A percentile compares a stretch with the other conserved stretches of the same genome.
Evolutionary conservation across 1,284 basidiomycete genomes (phyloP).

Genomic region (Grifola frondosa): DNA sequence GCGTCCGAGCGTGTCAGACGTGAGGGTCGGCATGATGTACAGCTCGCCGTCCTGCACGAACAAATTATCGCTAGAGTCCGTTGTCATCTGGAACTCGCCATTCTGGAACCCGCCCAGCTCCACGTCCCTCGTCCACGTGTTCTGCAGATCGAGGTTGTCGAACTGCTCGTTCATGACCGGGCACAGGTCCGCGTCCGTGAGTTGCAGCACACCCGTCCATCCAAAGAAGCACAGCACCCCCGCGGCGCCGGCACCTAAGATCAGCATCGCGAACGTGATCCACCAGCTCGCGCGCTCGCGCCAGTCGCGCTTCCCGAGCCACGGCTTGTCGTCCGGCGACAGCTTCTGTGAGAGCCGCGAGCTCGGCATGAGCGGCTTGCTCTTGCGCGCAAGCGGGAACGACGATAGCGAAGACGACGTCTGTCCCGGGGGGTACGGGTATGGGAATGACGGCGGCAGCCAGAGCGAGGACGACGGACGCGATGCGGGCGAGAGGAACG

Average conservation of each 20-base stretch:
- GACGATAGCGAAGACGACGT: conserved; percentile 35
- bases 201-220: conserved; percentile 41
- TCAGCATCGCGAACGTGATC: conserved; percentile 49
- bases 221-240: conserved; percentile 49
- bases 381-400: conserved; percentile 30
- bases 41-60: conserved; percentile 69
- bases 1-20: conserved; percentile 60
- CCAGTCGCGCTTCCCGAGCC: conserved; percentile 52
- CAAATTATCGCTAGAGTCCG: conserved; percentile 60
- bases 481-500: conserved; percentile 67
- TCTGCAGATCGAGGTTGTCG: conserved; percentile 45
- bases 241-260: conserved; percentile 46
- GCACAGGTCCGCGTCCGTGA: conserved; percentile 50
- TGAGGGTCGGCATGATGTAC: conserved; percentile 82
- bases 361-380: conserved; percentile 46
- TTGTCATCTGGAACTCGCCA: conserved; percentile 80
- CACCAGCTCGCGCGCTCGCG: conserved; percentile 55
- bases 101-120: conserved; percentile 80
- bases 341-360: conserved; percentile 50
- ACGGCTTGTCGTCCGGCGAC: conserved; percentile 58
- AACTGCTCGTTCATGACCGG: conserved; percentile 73
- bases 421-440: conserved; percentile 30
- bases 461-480: conserved; percentile 58
- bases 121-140: conserved; percentile 66
- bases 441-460: conserved; percentile 51